These are phyloP conservation scores for Phytophthora constricta DNA, from an alignment of 352 stramenopile species.

Conservation along the genomic window DNA sequence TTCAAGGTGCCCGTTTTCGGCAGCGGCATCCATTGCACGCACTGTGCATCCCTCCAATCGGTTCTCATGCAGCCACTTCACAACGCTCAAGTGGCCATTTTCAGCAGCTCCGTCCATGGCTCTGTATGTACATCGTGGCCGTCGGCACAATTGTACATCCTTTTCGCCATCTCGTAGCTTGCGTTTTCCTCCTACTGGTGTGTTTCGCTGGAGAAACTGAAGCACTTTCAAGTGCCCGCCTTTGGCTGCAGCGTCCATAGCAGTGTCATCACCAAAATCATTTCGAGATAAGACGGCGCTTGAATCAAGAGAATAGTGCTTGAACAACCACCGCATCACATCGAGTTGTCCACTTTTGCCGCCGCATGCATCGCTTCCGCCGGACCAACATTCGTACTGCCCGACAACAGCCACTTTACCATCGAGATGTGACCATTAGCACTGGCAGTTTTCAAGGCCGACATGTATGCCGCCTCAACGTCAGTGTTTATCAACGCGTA, in stretches of 20 bases:
- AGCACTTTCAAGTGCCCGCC: neutral
- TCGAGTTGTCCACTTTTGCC: neutral
- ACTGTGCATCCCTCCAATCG: too few species aligned
- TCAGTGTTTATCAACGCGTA: too few species aligned
- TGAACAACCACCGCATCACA: neutral
- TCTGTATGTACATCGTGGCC: too few species aligned
- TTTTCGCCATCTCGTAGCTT: too few species aligned
- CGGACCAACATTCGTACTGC: neutral
- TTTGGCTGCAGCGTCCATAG: neutral
- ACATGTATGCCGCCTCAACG: neutral
- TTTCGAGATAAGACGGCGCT: neutral
- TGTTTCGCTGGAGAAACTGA: neutral
- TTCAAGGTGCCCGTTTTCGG: neutral
- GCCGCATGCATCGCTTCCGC: neutral
- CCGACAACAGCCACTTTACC: neutral
- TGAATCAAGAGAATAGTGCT: neutral
- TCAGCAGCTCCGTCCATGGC: neutral
- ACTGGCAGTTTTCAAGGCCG: neutral
- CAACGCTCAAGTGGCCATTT: neutral
- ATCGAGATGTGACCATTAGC: neutral
- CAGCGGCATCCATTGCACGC: neutral
- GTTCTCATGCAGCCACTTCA: neutral
- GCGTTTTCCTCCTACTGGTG: too few species aligned
- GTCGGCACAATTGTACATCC: too few species aligned
- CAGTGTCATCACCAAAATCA: too few species aligned